Conservation (phyloP, 331 rosid species). For the Dryas integrifolia region DNA sequence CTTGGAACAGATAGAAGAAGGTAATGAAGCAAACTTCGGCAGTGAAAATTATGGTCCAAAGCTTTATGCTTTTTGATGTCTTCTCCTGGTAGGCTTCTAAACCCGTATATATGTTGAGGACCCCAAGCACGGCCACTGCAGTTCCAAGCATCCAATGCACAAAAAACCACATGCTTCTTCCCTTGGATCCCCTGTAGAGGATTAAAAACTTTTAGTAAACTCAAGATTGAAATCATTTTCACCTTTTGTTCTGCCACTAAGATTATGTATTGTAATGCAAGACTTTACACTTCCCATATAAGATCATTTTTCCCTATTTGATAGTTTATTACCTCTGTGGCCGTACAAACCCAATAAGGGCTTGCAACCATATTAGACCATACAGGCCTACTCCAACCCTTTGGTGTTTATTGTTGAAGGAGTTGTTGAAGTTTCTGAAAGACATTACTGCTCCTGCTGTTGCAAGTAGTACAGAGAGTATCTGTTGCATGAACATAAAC, state of each 20-base stretch:
- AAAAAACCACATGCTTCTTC: constrained; percentile 73
- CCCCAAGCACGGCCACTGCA: constrained; percentile 55
- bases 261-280: too few species aligned
- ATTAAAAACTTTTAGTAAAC: not conserved
- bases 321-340: constrained; percentile 58
- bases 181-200: constrained; percentile 55
- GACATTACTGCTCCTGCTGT: constrained; percentile 91
- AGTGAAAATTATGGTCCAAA: constrained; percentile 71
- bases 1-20: constrained; percentile 81
- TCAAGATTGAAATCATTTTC: not conserved
- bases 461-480: constrained; percentile 57
- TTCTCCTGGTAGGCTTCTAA: constrained; percentile 68
- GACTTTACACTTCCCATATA: too few species aligned
- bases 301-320: not conserved
- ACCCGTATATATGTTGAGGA: constrained; percentile 68
- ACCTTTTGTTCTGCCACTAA: not conserved
- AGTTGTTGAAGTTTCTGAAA: constrained; percentile 76
- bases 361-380: constrained; percentile 76
- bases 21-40: constrained; percentile 49
- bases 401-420: constrained; percentile 84
- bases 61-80: constrained; percentile 55
- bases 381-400: constrained; percentile 78
- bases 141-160: constrained; percentile 80
- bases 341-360: constrained; percentile 56
- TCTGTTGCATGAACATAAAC: constrained; percentile 41